phyloP scores from a whole-genome alignment of 169 alveolate genomes.

The Cryptosporidium sp. region DNA sequence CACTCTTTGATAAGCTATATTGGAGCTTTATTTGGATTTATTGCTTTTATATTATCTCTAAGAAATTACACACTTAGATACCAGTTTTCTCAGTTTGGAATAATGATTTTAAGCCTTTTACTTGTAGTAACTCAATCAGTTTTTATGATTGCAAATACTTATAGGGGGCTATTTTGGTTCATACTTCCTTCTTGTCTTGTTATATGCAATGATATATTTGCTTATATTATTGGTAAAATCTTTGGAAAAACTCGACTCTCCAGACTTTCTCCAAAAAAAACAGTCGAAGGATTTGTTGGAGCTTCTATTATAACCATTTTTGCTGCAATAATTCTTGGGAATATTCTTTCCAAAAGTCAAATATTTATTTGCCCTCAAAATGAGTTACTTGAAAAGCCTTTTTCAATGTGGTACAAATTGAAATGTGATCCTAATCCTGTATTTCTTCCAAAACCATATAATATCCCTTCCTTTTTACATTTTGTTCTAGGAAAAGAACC shows the following conservation, averaged over 20 bases:
- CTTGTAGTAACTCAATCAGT: conserved; percentile 85
- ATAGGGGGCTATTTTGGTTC: conserved; percentile 96
- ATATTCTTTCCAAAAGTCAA: conserved; percentile 80
- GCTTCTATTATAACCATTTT: conserved; percentile 89
- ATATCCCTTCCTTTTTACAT: conserved; percentile 75
- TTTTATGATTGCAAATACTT: conserved; percentile 90
- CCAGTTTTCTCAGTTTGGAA: conserved; percentile 94
- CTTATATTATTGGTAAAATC: conserved; percentile 94
- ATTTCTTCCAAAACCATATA: conserved; percentile 47
- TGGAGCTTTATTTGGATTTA: conserved; percentile 89
- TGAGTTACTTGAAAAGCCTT: conserved; percentile 78
- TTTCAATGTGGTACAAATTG: conserved; percentile 86
- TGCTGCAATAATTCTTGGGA: conserved; percentile 75
- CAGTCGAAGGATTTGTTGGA: conserved; percentile 98
- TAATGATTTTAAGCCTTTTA: conserved; percentile 84
- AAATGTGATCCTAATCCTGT: conserved; percentile 79
- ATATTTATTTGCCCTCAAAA: conserved; percentile 92
- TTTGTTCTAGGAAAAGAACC: conserved; percentile 30
- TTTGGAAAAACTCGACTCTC: conserved; percentile 95
- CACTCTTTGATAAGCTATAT: conserved; percentile 89
- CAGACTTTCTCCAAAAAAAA: conserved; percentile 97
- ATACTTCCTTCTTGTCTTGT: conserved; percentile 94
- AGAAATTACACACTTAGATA: conserved; percentile 90
- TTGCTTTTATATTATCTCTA: conserved; percentile 91
- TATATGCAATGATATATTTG: conserved; percentile 93